Base-by-base conservation (phyloP, 2,329 filamentous ascomycete genomes). In the Trichophaea hybrida region DNA sequence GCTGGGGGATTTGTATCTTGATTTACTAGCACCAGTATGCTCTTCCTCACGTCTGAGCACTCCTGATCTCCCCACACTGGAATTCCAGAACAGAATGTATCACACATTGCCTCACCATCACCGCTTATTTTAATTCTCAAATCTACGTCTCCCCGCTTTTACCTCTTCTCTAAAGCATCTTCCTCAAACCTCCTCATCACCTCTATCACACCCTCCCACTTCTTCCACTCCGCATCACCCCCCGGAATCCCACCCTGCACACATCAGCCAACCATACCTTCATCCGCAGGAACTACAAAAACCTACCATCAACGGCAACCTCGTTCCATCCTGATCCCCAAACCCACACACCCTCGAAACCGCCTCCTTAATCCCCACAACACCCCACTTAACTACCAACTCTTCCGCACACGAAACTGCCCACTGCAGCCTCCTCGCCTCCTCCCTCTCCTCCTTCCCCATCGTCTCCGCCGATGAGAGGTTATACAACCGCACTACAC, bases 351-450 rank as follows among this genome's bases (percentile, higher is more conserved):
- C 72, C 46, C 81, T 72, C 60, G 76, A 77, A 5, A 81, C 74
- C 0, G 77, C 80, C 71, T 85, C 82, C 70, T 83, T 84, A 69
- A 85, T 82, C 1, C 82, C 82, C 0, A 84, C 76, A 0, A 79
- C 79, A 0, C 82, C 81, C 69, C 76, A 80, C 62, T 72, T 76
- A 0, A 77, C 81, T 57, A 85, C 76, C 50, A 81, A 72, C 71
- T 83, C 81, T 70, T 84, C 81, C 34, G 80, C 77, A 2, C 75
- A 73, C 65, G 79, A 83, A 52, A 84, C 76, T 61, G 75, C 77
- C 69, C 77, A 84, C 70, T 85, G 82, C 65, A 84, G 68, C 38
- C 74, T 69, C 48, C 78, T 74, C 51, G 79, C 75, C 70, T 79
- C 77, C 46, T 73, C 70, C 5, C 78, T 68, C 4, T 70, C 70